These are phyloP conservation scores for Pachysandra terminalis DNA, from an alignment of 164 flowering plant genomes.

Conservation along the genomic window DNA sequence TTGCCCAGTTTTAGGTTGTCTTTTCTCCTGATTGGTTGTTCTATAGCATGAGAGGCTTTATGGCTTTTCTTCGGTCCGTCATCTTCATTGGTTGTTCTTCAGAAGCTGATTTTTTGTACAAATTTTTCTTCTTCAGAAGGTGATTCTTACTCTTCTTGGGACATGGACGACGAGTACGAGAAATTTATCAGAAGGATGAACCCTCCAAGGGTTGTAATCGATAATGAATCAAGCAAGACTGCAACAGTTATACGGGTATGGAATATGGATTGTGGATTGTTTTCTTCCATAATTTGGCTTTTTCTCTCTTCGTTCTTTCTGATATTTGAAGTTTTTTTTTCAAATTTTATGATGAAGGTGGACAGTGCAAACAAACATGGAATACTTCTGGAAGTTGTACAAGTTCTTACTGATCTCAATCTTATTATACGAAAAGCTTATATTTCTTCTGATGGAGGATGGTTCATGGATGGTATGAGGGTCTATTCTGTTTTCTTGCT, in stretches of 20 bases:
- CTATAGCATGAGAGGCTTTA: neutral
- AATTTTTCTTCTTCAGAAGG: conserved; percentile 32
- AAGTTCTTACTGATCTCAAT: conserved; percentile 85
- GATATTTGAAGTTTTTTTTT: conserved; percentile 4
- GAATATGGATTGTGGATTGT: no score
- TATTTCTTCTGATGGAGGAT: conserved; percentile 90
- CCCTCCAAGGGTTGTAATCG: conserved; percentile 98
- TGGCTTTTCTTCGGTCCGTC: neutral
- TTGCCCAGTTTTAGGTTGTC: neutral
- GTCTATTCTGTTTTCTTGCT: neutral
- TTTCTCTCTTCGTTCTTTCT: neutral
- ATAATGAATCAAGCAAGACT: conserved; percentile 75
- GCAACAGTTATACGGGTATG: conserved; percentile 81
- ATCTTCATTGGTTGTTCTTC: neutral
- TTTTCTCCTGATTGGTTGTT: neutral
- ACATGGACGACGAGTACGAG: conserved; percentile 88
- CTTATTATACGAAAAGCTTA: conserved; percentile 81
- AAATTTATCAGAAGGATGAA: conserved; percentile 81
- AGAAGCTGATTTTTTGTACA: neutral
- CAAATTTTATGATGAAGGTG: conserved; percentile 44
- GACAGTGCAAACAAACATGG: conserved; percentile 89
- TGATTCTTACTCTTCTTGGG: conserved; percentile 48
- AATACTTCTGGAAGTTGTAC: conserved; percentile 85
- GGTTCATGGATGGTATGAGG: conserved; percentile 96
- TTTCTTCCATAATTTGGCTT: conserved; percentile 5